These are phyloP conservation scores for Ophiostoma piceae DNA, from an alignment of 2,329 filamentous ascomycete species.

Conservation along the genomic window DNA sequence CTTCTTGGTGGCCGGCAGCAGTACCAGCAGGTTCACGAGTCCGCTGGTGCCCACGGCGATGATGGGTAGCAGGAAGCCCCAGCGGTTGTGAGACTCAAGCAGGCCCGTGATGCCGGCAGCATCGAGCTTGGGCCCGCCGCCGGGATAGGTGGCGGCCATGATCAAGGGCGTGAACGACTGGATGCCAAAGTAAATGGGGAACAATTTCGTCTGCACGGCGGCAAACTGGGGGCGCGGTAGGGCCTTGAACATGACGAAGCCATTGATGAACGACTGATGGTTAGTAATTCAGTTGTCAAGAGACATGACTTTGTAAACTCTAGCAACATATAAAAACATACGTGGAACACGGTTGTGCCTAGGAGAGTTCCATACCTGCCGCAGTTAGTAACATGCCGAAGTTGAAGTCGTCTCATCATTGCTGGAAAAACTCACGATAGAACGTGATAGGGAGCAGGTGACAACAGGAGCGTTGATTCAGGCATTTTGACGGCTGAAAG, in stretches of 20 bases:
- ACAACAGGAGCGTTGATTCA: constrained; percentile 49
- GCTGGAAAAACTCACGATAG: constrained; percentile 52
- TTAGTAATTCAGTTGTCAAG: neutral
- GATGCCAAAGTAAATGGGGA: constrained; percentile 83
- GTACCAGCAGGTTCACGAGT: constrained; percentile 61
- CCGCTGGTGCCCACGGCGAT: constrained; percentile 65
- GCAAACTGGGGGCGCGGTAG: constrained; percentile 78
- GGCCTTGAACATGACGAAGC: constrained; percentile 69
- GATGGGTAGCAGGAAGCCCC: constrained; percentile 63
- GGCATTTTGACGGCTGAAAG: constrained; percentile 38
- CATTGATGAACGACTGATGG: constrained; percentile 60
- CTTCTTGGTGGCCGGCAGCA: constrained; percentile 70
- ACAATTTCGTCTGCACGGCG: constrained; percentile 70
- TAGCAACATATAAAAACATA: constrained; percentile 32
- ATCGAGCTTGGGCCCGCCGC: constrained; percentile 38
- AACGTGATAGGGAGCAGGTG: constrained; percentile 69
- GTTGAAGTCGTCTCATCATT: neutral
- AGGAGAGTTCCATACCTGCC: constrained; percentile 79
- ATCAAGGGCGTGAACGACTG: constrained; percentile 70
- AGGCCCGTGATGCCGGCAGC: constrained; percentile 48
- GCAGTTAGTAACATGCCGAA: neutral
- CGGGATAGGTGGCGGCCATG: constrained; percentile 75
- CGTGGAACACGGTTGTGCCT: constrained; percentile 82
- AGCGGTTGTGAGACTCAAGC: constrained; percentile 55
- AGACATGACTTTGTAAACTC: no score